Conservation (phyloP, 176 grass and related monocot species). For the Melocanna baccifera region DNA sequence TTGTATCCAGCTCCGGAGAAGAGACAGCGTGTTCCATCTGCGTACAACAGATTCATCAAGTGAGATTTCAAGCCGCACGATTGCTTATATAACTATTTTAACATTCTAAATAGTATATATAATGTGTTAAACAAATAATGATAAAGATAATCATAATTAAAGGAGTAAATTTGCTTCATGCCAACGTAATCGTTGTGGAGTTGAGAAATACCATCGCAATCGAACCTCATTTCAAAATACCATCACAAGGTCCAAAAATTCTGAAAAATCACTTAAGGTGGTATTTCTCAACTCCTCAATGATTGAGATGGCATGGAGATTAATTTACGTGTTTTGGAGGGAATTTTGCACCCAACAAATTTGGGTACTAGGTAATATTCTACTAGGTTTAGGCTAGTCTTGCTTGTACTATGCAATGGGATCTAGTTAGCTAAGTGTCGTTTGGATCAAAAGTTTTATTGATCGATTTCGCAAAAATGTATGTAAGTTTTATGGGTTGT, state of each 20-base stretch:
- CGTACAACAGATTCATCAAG: constrained; percentile 98
- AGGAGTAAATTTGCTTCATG: too few relatives aligned
- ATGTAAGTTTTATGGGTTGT: not conserved
- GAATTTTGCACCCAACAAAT: not conserved
- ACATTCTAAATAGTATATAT: not conserved
- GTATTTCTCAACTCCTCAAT: too few relatives aligned
- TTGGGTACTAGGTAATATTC: not conserved
- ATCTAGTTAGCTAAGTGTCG: not conserved
- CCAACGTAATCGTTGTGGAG: too few relatives aligned
- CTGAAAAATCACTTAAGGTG: too few relatives aligned
- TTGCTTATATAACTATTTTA: not conserved
- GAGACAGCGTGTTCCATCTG: constrained; percentile 82
- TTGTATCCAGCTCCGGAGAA: constrained; percentile 68
- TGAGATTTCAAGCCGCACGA: constrained; percentile 29
- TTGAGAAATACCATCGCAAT: too few relatives aligned
- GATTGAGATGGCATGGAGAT: too few relatives aligned
- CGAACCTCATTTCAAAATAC: too few relatives aligned
- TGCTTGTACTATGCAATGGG: not conserved
- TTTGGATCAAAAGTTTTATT: not conserved
- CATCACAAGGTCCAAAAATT: too few relatives aligned
- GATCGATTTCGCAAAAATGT: not conserved
- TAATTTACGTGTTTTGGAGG: not conserved
- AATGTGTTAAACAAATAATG: not conserved
- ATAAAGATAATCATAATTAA: not conserved
- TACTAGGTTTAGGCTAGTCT: not conserved